Base-by-base conservation (phyloP, 2,329 filamentous ascomycete genomes). In the Fusarium sp. region DNA sequence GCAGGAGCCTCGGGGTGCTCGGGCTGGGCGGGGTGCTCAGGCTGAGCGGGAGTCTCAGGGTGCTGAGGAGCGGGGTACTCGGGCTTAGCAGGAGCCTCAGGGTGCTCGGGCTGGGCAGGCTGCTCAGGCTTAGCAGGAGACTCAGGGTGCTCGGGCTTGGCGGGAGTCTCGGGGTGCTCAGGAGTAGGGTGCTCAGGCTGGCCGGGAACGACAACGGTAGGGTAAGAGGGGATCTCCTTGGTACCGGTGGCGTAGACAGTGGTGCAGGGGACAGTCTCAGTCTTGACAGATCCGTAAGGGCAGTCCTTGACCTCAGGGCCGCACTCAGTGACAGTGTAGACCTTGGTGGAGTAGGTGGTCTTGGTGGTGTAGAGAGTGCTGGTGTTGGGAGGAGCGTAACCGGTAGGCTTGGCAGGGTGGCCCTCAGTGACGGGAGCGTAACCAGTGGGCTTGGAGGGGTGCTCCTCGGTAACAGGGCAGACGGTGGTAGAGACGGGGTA, bases 251-350 rank as follows among this genome's bases (percentile, higher is more conserved):
- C 63, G 25, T 66, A 66, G 42, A 60, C 61, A 37, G 63, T 66
- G 43, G 63, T 65, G 60, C 58, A 55, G 41, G 63, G 46, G 11
- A 53, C 34, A 8, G 62, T 65, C 62, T 65, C 62, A 9, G 75
- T 80, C 59, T 75, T 79, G 45, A 77, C 69, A 28, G 66, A 69
- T 56, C 78, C 78, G 49, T 74, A 66, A 37, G 75, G 75, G 75
- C 79, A 80, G 74, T 76, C 67, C 32, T 75, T 66, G 12, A 74
- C 72, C 18, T 61, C 70, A 34, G 77, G 72, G 45, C 75, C 63
- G 58, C 79, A 80, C 57, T 75, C 60, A 18, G 76, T 77, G 58
- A 80, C 70, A 47, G 78, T 79, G 71, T 75, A 78, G 37, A 72
- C 75, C 70, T 75, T 75, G 34, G 78, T 80, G 49, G 71, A 73